Evolutionary conservation across 2,329 filamentous ascomycete species (phyloP), one percentile per base, ranked within the genome.

Genomic region (Peltaster fructicola): DNA sequence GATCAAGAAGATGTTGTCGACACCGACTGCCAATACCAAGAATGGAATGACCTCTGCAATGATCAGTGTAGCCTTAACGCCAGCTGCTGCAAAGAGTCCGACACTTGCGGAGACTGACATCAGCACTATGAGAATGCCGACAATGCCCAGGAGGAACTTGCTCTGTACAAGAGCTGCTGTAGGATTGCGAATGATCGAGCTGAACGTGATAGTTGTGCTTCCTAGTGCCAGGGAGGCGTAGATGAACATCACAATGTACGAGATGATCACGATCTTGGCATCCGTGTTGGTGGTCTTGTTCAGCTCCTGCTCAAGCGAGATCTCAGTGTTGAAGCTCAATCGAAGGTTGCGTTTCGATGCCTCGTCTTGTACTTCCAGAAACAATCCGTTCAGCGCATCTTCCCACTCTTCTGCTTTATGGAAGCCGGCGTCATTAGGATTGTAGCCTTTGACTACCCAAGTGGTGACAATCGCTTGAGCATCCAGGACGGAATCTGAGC

Each of bases 261-360:
- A 95, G 52, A 98, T 75, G 26, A 85, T 70, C 13, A 98, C 72
- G 41, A 98, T 98, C 50, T 85, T 93, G 21, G 85, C 90, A 50
- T 98, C 88, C 0, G 88, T 95, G 51, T 98, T 98, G 24, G 82
- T 93, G 17, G 82, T 91, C 54, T 95, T 92, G 59, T 93, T 98
- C 30, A 98, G 63, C 46, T 98, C 88, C 47, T 93, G 68, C 48
- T 95, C 85, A 32, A 98, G 58, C 50, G 84, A 93, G 51, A 85
- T 79, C 53, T 98, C 88, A 0, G 88, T 91, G 24, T 73, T 91
- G 61, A 95, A 98, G 6, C 84, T 95, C 17, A 98, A 57, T 11
- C 88, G 68, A 7, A 98, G 63, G 1, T 84, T 84, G 23, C 78
- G 71, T 11, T 73, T 61, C 3, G 52, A 52, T 6, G 88, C 90